These are phyloP conservation scores for Cladophialophora chaetospira DNA, from an alignment of 2,329 filamentous ascomycete species.

Conservation along the genomic window DNA sequence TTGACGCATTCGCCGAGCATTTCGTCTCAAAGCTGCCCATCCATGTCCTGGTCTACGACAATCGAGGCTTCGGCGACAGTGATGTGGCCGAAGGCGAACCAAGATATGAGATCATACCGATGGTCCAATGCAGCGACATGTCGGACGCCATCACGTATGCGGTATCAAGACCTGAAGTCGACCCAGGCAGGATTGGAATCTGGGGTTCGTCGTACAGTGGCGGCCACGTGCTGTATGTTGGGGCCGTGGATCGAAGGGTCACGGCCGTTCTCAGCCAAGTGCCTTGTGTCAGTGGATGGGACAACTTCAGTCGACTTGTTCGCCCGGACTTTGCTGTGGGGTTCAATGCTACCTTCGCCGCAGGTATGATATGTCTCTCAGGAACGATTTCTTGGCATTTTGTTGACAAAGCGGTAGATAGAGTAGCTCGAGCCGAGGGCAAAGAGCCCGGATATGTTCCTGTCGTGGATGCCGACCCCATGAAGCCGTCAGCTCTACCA, in stretches of 20 bases:
- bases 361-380: conserved; percentile 31
- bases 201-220: conserved; percentile 46
- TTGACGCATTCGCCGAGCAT: conserved; percentile 29
- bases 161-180: conserved; percentile 33
- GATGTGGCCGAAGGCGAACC: conserved; percentile 39
- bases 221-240: conserved; percentile 45
- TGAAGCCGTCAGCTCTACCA: conserved; percentile 38
- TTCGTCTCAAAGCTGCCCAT: conserved; percentile 29
- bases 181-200: conserved; percentile 37
- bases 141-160: conserved; percentile 44
- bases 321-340: conserved; percentile 37
- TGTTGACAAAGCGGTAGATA: conserved; percentile 21
- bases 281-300: conserved; percentile 42
- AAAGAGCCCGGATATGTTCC: conserved; percentile 37
- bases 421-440: conserved; percentile 38
- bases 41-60: conserved; percentile 39
- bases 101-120: conserved; percentile 39
- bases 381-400: neutral
- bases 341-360: conserved; percentile 34
- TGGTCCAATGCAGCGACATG: conserved; percentile 40
- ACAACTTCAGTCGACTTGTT: conserved; percentile 40
- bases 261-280: conserved; percentile 45
- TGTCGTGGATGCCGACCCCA: conserved; percentile 38
- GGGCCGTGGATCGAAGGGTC: conserved; percentile 43
- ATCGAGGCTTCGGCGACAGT: conserved; percentile 38